phyloP scores from a whole-genome alignment of 2,329 filamentous ascomycete genomes.

The Scedosporium dehoogii region DNA sequence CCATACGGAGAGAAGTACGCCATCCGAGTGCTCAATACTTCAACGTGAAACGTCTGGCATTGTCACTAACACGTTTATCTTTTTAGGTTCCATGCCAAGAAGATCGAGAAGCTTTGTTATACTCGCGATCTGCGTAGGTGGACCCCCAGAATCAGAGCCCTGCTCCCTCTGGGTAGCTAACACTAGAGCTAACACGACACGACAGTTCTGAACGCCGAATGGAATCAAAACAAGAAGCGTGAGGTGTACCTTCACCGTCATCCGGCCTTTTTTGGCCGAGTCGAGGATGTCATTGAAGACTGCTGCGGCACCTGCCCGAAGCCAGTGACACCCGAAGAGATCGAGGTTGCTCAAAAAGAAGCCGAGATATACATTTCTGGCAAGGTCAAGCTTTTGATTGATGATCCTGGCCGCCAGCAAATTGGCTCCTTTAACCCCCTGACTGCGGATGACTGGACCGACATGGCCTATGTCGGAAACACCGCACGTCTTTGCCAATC shows the following conservation, averaged over 20 bases:
- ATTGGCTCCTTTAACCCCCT: slow-evolving; percentile 68
- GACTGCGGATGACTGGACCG: slow-evolving; percentile 76
- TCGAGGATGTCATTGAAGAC: slow-evolving; percentile 65
- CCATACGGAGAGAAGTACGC: slow-evolving; percentile 47
- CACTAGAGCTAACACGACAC: too few species aligned
- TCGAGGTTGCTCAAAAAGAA: slow-evolving; percentile 61
- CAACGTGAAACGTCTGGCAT: background rate
- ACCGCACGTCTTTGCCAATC: slow-evolving; percentile 69
- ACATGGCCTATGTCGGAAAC: slow-evolving; percentile 82
- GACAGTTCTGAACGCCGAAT: slow-evolving; percentile 71
- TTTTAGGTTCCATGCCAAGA: slow-evolving; percentile 45
- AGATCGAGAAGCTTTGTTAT: slow-evolving; percentile 74
- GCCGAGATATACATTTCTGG: slow-evolving; percentile 68
- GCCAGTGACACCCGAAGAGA: slow-evolving; percentile 60
- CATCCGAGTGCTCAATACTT: background rate
- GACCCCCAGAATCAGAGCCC: background rate
- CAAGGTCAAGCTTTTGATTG: slow-evolving; percentile 62
- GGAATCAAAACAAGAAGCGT: slow-evolving; percentile 71
- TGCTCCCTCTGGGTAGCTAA: background rate
- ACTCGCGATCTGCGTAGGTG: slow-evolving; percentile 57
- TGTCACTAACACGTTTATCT: background rate
- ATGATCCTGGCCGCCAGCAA: slow-evolving; percentile 70
- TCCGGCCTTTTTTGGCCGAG: slow-evolving; percentile 73
- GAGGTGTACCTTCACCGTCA: slow-evolving; percentile 72
- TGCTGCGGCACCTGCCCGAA: slow-evolving; percentile 73